Percentiles rank a stretch among this genome's conserved stretches.
phyloP scores from a whole-genome alignment of 2,329 filamentous ascomycete species.

The Ascochyta clinopodiicola region DNA sequence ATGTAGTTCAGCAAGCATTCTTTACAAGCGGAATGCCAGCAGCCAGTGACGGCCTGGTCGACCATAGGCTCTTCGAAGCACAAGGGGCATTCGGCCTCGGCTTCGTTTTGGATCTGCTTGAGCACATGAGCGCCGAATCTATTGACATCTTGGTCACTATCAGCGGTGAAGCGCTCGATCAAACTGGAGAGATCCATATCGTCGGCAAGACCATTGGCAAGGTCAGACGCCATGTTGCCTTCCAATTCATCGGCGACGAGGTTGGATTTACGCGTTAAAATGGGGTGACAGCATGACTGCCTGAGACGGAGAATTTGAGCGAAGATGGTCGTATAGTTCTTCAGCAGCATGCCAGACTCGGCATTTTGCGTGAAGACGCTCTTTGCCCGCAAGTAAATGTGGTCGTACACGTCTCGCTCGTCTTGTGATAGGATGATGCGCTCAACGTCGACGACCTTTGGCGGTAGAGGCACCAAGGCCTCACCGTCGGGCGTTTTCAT shows the following conservation, averaged over 20 bases:
- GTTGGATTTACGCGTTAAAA: slow-evolving; percentile 83
- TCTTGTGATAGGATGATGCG: slow-evolving; percentile 83
- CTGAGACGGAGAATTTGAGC: slow-evolving; percentile 92
- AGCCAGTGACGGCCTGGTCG: slow-evolving; percentile 91
- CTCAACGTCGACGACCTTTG: slow-evolving; percentile 83
- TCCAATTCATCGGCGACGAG: slow-evolving; percentile 88
- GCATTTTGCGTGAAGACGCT: slow-evolving; percentile 84
- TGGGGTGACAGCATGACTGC: slow-evolving; percentile 92
- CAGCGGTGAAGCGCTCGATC: slow-evolving; percentile 80
- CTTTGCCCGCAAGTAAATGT: slow-evolving; percentile 84
- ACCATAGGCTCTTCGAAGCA: slow-evolving; percentile 96
- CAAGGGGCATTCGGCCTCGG: slow-evolving; percentile 88
- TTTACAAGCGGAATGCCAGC: slow-evolving; percentile 97
- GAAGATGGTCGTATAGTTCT: slow-evolving; percentile 96
- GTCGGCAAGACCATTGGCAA: slow-evolving; percentile 81
- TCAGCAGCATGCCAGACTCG: slow-evolving; percentile 90
- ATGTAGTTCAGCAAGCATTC: slow-evolving; percentile 91
- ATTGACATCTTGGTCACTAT: slow-evolving; percentile 65
- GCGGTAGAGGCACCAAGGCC: slow-evolving; percentile 80
- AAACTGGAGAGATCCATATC: slow-evolving; percentile 94
- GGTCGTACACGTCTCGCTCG: slow-evolving; percentile 90
- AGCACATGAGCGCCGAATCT: slow-evolving; percentile 86
- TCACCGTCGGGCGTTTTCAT: slow-evolving; percentile 94
- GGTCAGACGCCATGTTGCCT: slow-evolving; percentile 77
- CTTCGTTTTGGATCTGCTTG: slow-evolving; percentile 88